Conservation (phyloP, 495 filamentous ascomycete species). For the Achaetomiella virescens region DNA sequence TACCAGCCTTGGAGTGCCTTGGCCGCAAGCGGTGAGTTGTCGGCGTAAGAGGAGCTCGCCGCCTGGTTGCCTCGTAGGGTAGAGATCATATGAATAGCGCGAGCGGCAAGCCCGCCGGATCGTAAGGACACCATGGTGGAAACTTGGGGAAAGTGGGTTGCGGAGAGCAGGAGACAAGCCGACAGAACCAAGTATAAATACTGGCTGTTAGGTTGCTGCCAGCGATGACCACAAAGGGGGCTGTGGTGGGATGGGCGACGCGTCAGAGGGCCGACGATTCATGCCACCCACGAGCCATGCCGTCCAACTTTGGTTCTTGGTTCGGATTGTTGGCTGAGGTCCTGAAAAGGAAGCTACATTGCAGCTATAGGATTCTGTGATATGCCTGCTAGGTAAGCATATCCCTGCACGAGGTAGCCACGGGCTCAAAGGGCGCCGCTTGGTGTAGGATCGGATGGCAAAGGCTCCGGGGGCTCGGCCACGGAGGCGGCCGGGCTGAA, state of each 20-base stretch:
- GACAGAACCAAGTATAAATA: conserved; percentile 1
- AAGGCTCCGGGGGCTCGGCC: not conserved
- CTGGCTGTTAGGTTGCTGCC: not conserved
- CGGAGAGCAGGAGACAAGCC: not conserved
- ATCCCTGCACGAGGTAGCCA: not conserved
- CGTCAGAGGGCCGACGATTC: not conserved
- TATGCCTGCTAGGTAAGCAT: not conserved
- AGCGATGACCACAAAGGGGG: not conserved
- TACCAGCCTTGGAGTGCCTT: conserved; percentile 58
- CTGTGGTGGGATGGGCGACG: not conserved
- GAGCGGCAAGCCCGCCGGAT: conserved; percentile 34
- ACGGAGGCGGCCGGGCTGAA: not conserved
- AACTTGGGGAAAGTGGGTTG: not conserved
- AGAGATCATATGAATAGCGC: conserved; percentile 34
- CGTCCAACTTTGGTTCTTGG: not conserved
- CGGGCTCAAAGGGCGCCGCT: not conserved
- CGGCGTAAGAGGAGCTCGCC: conserved; percentile 21
- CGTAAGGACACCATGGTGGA: conserved; percentile 26
- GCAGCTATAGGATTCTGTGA: not conserved
- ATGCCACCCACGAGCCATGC: not conserved
- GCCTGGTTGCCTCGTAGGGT: conserved; percentile 18
- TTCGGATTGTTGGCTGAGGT: not conserved
- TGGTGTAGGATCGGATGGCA: not conserved
- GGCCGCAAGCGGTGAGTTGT: conserved; percentile 42
- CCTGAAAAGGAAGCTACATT: conserved; percentile 1